Percentiles rank a stretch among this genome's conserved stretches.
phyloP scores from a whole-genome alignment of 495 filamentous ascomycete species.

The Cryomyces antarcticus region DNA sequence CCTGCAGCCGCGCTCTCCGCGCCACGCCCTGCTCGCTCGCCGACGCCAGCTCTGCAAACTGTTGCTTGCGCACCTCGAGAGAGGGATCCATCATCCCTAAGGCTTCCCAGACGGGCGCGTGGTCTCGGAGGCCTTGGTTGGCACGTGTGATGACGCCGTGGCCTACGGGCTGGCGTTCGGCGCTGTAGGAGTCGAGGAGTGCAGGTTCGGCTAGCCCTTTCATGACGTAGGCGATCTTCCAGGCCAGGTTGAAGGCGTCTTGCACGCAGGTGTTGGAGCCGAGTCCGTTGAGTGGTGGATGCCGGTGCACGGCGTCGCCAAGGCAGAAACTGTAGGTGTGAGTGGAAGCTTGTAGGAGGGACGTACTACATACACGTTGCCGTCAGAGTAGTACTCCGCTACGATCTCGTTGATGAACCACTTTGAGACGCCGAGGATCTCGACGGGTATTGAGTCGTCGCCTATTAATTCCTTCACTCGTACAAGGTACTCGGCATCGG shows the following conservation, averaged over 20 bases:
- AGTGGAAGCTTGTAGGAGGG: too few species aligned
- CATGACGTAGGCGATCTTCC: slow-evolving; percentile 32
- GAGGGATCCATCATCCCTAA: slow-evolving; percentile 21
- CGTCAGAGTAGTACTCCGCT: slow-evolving; percentile 19
- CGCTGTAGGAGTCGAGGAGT: slow-evolving; percentile 28
- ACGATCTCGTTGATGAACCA: slow-evolving; percentile 34
- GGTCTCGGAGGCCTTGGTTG: slow-evolving; percentile 27
- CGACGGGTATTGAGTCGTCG: slow-evolving; percentile 23
- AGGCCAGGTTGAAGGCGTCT: slow-evolving; percentile 34
- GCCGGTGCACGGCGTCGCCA: slow-evolving; percentile 31
- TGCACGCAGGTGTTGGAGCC: slow-evolving; percentile 34
- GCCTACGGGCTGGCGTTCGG: slow-evolving; percentile 30
- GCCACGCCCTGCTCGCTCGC: slow-evolving; percentile 16
- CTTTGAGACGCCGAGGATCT: slow-evolving; percentile 26
- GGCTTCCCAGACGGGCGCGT: slow-evolving; percentile 23
- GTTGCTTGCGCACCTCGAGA: slow-evolving; percentile 13
- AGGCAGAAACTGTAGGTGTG: slow-evolving; percentile 21
- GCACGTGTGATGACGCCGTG: slow-evolving; percentile 25
- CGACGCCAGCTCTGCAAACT: slow-evolving; percentile 16
- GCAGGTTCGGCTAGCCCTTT: slow-evolving; percentile 18
- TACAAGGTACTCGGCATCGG: slow-evolving; percentile 22
- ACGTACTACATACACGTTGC: neutral
- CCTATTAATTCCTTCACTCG: slow-evolving; percentile 29
- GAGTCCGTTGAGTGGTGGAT: slow-evolving; percentile 30
- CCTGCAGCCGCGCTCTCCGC: slow-evolving; percentile 17